These are phyloP conservation scores for Fusarium anguioides DNA, from an alignment of 2,329 filamentous ascomycete genomes.

Conservation along the genomic window DNA sequence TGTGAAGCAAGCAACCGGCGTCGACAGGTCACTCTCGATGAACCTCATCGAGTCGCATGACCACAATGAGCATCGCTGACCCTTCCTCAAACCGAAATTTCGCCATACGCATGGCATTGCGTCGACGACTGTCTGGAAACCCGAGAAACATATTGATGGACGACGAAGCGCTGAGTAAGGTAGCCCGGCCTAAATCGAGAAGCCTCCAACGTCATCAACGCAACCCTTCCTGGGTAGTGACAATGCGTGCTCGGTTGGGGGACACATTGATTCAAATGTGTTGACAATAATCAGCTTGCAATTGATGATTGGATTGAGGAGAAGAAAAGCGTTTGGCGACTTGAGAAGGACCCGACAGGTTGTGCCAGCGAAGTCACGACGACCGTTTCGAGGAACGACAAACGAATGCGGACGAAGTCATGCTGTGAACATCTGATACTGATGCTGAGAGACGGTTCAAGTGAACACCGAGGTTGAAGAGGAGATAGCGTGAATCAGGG, in stretches of 20 bases:
- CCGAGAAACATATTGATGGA: not conserved
- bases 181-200: not conserved
- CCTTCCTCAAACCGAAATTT: not conserved
- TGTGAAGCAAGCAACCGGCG: not conserved
- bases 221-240: not conserved
- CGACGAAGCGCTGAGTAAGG: not conserved
- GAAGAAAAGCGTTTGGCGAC: not conserved
- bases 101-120: not conserved
- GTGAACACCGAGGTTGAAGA: conserved; percentile 1
- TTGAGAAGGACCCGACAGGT: not conserved
- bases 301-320: not conserved
- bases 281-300: not conserved
- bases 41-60: not conserved
- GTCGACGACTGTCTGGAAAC: not conserved
- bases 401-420: not conserved
- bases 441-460: not conserved
- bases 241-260: not conserved
- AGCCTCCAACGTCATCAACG: not conserved
- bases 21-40: not conserved
- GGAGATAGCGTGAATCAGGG: not conserved
- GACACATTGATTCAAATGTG: not conserved
- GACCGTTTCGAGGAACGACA: not conserved
- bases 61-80: not conserved
- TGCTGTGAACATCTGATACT: not conserved
- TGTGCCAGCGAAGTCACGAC: not conserved